Conservation (phyloP, 768 basidiomycete species). For the Tricholoma sp. region DNA sequence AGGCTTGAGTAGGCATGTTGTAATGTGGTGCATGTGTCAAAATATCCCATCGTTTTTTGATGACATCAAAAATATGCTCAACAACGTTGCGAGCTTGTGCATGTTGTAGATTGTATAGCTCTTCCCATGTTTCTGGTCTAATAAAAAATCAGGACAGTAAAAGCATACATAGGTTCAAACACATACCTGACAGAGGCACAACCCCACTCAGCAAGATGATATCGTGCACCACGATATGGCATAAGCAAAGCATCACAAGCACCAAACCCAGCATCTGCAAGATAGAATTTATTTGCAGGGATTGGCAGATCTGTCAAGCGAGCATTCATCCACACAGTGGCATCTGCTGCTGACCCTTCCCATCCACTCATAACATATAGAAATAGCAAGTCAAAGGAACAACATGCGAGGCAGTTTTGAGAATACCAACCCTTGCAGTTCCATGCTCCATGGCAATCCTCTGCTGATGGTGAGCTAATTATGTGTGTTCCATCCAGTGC, state of each 20-base stretch:
- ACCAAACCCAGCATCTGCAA: slow-evolving; percentile 33
- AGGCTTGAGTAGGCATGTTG: slow-evolving; percentile 5
- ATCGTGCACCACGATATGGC: slow-evolving; percentile 29
- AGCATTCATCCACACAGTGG: slow-evolving; percentile 19
- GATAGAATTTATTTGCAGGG: slow-evolving; percentile 24
- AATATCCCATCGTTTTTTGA: neutral
- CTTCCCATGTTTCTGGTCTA: too few relatives aligned
- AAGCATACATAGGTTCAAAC: too few relatives aligned
- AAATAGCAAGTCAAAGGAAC: slow-evolving; percentile 22
- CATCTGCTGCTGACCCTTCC: slow-evolving; percentile 25
- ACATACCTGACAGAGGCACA: too few relatives aligned
- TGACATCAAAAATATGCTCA: too few relatives aligned
- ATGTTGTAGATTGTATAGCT: too few relatives aligned
- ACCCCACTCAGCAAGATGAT: slow-evolving; percentile 19
- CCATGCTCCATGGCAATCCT: slow-evolving; percentile 1
- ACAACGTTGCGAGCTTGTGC: too few relatives aligned
- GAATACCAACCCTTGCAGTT: slow-evolving; percentile 16
- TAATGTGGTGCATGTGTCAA: neutral
- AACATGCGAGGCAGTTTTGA: slow-evolving; percentile 25
- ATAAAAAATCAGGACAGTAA: too few relatives aligned
- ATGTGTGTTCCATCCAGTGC: slow-evolving; percentile 15
- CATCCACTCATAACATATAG: too few relatives aligned
- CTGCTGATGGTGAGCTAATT: slow-evolving; percentile 6
- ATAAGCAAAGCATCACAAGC: slow-evolving; percentile 25
- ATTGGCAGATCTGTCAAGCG: slow-evolving; percentile 18